Base-by-base conservation (phyloP, 2,329 filamentous ascomycete species). In the Cladosporium sp. region DNA sequence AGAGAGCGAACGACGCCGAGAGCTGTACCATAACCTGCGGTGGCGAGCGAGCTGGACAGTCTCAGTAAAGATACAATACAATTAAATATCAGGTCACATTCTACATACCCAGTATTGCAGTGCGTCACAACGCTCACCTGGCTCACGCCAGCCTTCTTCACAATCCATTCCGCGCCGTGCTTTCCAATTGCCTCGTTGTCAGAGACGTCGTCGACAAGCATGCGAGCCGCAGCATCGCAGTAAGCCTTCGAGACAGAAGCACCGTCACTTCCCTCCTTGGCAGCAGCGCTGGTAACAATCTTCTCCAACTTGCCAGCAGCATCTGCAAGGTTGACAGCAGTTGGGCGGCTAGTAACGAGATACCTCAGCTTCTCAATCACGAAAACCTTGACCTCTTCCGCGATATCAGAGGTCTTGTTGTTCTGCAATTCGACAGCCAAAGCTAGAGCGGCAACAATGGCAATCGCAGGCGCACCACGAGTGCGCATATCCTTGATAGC, bases 1-100 rank as follows among this genome's bases (percentile, higher is more conserved):
- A 99, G 80, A 4, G 89, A 90, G 59, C 94, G 89, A 66, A 99
- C 92, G 52, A 99, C 94, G 20, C 94, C 94, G 2, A 99, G 81
- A 0, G 94, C 94, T 11, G 94, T 99, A 54, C 94, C 94, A 71
- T 97, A 96, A n/a, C 94, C 94, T 15, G 94, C 96, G 1, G 94
- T 99, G 25, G 94, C 94, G 36, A 99, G 86, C 19, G 93, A 97
- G 28, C 87, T 88, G 60, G 19, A 39, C 37, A 20, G 37, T 36
- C 20, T 74, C 63, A 75, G 67, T 37, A 60, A 43, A 47, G 7
- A 9, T 51, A 22, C 6, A 25, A 25, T 38, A 28, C 36, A 37
- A 28, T 39, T n/a, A n/a, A 12, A 36, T 39, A n/a, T 8, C 19
- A 12, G 47, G 38, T 34, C 5, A 30, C 51, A 9, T 17, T 42